These are phyloP conservation scores for Chalciporus sp. DNA, from an alignment of 1,284 basidiomycete species.

Conservation along the genomic window DNA sequence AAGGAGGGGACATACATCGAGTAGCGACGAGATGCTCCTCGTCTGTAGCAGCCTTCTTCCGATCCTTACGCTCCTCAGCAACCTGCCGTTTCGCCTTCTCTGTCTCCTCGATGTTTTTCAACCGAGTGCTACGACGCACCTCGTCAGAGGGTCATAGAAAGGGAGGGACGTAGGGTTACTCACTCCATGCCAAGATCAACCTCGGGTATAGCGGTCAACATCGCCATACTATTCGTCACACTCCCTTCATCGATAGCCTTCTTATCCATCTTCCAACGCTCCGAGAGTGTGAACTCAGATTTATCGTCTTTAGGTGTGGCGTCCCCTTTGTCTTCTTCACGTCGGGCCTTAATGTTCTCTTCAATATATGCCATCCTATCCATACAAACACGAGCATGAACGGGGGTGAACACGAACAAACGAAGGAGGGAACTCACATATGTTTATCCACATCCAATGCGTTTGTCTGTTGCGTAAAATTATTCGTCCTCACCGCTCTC, in stretches of 20 bases:
- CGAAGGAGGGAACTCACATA: slow-evolving; percentile 62
- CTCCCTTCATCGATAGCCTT: slow-evolving; percentile 80
- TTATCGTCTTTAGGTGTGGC: slow-evolving; percentile 53
- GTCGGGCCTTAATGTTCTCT: slow-evolving; percentile 84
- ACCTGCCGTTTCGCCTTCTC: slow-evolving; percentile 91
- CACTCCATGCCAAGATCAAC: slow-evolving; percentile 98
- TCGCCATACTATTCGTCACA: slow-evolving; percentile 88
- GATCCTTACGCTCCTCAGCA: slow-evolving; percentile 69
- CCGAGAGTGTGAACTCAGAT: slow-evolving; percentile 82
- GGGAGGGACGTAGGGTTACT: slow-evolving; percentile 27
- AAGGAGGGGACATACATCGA: slow-evolving; percentile 68
- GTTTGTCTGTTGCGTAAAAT: slow-evolving; percentile 97
- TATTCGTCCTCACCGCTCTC: slow-evolving; percentile 80
- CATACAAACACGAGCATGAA: background rate
- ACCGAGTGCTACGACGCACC: slow-evolving; percentile 60
- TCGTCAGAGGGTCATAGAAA: background rate
- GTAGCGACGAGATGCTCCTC: slow-evolving; percentile 81
- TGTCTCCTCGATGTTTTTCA: slow-evolving; percentile 96
- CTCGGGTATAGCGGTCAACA: slow-evolving; percentile 96
- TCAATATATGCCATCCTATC: slow-evolving; percentile 97
- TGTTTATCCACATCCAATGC: slow-evolving; percentile 96
- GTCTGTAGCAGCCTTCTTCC: slow-evolving; percentile 58
- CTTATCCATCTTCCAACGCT: slow-evolving; percentile 67
- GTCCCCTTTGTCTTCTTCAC: slow-evolving; percentile 52
- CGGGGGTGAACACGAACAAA: background rate